These are phyloP conservation scores for Phytomonas serpens DNA, from an alignment of 208 protist species.

Conservation along the genomic window DNA sequence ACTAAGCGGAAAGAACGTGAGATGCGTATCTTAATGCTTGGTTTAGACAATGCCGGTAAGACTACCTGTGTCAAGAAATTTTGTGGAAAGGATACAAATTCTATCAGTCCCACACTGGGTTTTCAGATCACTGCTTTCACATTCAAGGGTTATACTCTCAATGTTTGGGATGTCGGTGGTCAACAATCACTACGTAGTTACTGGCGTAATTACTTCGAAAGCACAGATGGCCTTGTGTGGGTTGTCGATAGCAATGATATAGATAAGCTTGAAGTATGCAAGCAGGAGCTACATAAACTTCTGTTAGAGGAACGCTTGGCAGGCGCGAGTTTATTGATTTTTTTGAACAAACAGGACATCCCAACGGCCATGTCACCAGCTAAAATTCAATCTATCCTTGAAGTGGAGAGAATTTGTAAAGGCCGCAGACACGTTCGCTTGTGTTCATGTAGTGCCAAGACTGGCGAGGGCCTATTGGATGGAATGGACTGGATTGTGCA, in stretches of 20 bases:
- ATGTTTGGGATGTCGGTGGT: conserved; percentile 99
- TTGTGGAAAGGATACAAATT: conserved; percentile 96
- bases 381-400: conserved; percentile 62
- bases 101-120: conserved; percentile 97
- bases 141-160: conserved; percentile 95
- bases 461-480: conserved; percentile 93
- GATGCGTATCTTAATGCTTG: conserved; percentile 98
- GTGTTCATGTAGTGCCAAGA: conserved; percentile 93
- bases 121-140: conserved; percentile 99
- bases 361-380: conserved; percentile 45
- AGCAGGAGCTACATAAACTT: conserved; percentile 91
- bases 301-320: conserved; percentile 96
- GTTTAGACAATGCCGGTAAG: conserved; percentile 96
- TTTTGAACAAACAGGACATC: conserved; percentile 99
- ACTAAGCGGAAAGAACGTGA: conserved; percentile 98
- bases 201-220: conserved; percentile 98
- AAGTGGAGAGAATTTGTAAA: conserved; percentile 73
- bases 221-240: conserved; percentile 95
- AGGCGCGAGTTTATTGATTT: conserved; percentile 98
- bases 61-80: conserved; percentile 99
- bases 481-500: conserved; percentile 98
- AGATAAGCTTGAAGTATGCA: conserved; percentile 88
- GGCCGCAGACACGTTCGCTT: conserved; percentile 92
- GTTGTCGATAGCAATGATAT: conserved; percentile 96
- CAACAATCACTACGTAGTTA: conserved; percentile 98